Evolutionary conservation across 2,329 filamentous ascomycete genomes (phyloP), one percentile per base, ranked within the genome.

Genomic region (Pseudocercospora fijiensis): DNA sequence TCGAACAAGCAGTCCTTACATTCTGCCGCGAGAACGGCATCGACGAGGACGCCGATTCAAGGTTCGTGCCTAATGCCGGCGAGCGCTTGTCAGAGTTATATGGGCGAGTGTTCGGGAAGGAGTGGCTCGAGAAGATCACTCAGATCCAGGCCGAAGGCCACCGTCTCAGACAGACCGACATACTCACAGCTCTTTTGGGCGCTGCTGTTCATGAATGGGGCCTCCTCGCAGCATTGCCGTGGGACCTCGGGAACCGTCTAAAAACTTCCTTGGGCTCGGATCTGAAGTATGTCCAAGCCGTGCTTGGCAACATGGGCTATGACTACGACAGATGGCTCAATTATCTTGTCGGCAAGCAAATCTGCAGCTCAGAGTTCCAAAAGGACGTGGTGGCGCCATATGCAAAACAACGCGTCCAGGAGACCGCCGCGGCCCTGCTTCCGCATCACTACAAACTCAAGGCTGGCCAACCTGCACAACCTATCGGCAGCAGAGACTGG

Each of bases 401-500:
- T 22, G 60, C 63, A 9, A 26, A 27, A 10, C 5, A 20, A 18
- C 10, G 57, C 0, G 37, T 43, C 10, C 24, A 53, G 13, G 24
- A 28, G 30, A 16, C 60, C 3, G 27, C 30, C 0, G 7, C 41
- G 27, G 41, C 43, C 33, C 4, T 65, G 10, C 57, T 22, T 26
- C 63, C 60, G 4, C 57, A 65, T 28, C 45, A 63, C 16, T 20
- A 28, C 49, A 22, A 33, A 7, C 24, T 60, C 4, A 51, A 2
- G n/a, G 20, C 13, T 13, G n/a, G 28, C 11, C 18, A 49, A 20
- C 13, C 3, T 7, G 11, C 18, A 16, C 20, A 27, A 9, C 6
- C 45, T 4, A 41, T 1, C 47, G 33, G 18, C 22, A 16, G 45
- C 45, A n/a, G 61, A 10, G 30, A 53, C 26, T 67, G 65, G 65